phyloP scores from a whole-genome alignment of 2,329 filamentous ascomycete species.

The Diaporthe sp. region DNA sequence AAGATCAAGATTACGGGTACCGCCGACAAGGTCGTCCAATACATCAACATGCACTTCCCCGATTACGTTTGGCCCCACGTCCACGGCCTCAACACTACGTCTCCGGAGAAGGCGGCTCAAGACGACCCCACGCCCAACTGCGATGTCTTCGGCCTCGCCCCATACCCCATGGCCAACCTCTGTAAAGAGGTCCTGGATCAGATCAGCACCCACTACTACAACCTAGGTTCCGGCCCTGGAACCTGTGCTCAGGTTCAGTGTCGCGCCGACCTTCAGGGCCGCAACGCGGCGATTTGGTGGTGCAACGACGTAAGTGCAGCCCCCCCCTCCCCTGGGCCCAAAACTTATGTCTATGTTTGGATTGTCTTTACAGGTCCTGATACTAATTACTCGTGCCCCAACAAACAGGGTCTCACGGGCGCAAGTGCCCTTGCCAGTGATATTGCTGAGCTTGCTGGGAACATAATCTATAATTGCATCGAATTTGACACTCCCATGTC shows the following conservation, averaged over 20 bases:
- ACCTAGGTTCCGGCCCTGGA: background rate
- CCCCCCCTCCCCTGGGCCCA: too few relatives aligned
- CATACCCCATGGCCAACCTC: background rate
- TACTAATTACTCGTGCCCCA: background rate
- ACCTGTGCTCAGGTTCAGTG: background rate
- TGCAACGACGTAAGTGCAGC: conserved; percentile 21
- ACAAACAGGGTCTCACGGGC: background rate
- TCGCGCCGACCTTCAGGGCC: background rate
- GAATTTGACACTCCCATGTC: background rate
- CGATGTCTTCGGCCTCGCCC: background rate
- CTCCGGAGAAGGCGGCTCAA: background rate
- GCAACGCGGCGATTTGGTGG: background rate
- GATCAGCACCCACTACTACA: background rate
- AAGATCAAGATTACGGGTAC: background rate
- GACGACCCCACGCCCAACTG: background rate
- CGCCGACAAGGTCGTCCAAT: background rate
- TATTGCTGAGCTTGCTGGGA: background rate
- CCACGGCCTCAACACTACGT: background rate
- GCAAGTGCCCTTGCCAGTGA: background rate
- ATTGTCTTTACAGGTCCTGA: background rate
- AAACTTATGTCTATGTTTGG: background rate
- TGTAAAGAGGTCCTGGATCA: background rate
- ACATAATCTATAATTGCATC: background rate
- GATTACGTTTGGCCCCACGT: background rate
- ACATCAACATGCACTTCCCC: background rate